These are phyloP conservation scores for Botrytis byssoidea DNA, from an alignment of 2,329 filamentous ascomycete species.

Conservation along the genomic window DNA sequence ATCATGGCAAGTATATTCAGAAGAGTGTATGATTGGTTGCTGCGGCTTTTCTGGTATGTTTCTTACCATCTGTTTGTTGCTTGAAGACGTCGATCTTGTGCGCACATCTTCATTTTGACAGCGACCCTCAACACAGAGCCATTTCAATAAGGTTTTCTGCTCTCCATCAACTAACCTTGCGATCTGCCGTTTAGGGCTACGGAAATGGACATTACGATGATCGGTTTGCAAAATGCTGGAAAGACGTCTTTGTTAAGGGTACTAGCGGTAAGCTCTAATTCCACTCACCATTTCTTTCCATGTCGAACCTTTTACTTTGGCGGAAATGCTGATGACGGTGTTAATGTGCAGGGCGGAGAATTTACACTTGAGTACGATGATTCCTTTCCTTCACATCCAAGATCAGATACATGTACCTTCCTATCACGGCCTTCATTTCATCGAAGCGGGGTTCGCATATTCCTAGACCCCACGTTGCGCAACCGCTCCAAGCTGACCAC, in stretches of 20 bases:
- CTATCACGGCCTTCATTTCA: constrained; percentile 1
- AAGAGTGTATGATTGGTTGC: constrained; percentile 95
- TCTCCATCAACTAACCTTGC: background rate
- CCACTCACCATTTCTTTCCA: constrained; percentile 28
- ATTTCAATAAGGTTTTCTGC: background rate
- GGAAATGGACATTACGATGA: constrained; percentile 99
- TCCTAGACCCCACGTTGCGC: constrained; percentile 19
- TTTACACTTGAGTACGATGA: constrained; percentile 93
- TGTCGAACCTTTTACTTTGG: constrained; percentile 3
- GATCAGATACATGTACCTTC: background rate
- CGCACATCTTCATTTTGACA: background rate
- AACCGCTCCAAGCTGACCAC: constrained; percentile 40
- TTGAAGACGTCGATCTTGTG: background rate
- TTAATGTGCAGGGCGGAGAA: constrained; percentile 74
- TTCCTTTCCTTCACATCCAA: constrained; percentile 2
- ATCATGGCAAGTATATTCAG: constrained; percentile 90
- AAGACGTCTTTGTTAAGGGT: constrained; percentile 95
- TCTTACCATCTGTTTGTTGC: background rate
- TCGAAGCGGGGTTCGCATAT: constrained; percentile 22
- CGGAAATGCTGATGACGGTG: constrained; percentile 40
- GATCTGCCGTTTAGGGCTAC: constrained; percentile 67
- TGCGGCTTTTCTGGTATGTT: constrained; percentile 93
- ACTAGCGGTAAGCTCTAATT: constrained; percentile 73
- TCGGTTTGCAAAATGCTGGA: constrained; percentile 95
- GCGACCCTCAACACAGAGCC: background rate